Conservation (phyloP, 2,329 filamentous ascomycete species). For the Penicillium hordei region DNA sequence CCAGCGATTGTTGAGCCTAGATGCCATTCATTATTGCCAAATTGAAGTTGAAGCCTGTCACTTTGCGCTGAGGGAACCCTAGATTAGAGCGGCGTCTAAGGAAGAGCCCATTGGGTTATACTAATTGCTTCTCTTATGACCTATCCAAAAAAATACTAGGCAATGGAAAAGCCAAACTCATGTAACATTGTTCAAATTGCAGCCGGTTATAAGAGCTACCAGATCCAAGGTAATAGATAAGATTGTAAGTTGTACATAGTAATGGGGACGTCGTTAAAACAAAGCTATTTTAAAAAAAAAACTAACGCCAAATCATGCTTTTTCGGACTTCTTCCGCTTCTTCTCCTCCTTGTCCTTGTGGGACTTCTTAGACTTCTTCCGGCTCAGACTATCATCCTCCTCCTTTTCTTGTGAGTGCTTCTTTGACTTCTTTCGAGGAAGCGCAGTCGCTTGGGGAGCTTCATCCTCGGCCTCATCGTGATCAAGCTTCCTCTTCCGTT, state of each 20-base stretch:
- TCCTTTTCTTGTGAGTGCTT: constrained; percentile 32
- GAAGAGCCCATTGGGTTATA: not conserved
- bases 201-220: not conserved
- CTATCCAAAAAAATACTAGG: not conserved
- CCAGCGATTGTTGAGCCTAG: not conserved
- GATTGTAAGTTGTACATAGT: constrained; percentile 20
- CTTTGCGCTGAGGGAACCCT: too few relatives aligned
- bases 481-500: constrained; percentile 41
- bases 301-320: constrained; percentile 29
- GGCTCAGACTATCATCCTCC: constrained; percentile 18
- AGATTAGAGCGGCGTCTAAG: not conserved
- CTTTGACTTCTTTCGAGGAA: constrained; percentile 44
- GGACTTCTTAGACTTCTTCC: constrained; percentile 33
- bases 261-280: constrained; percentile 21
- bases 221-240: not conserved
- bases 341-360: constrained; percentile 44
- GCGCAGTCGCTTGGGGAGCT: constrained; percentile 21
- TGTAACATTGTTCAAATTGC: not conserved
- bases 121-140: not conserved
- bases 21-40: not conserved
- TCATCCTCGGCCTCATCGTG: constrained; percentile 34
- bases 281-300: constrained; percentile 20
- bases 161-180: not conserved
- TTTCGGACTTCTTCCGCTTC: constrained; percentile 42
- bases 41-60: not conserved